Conservation (phyloP, 441 rosid species). For the Syzygium malaccense region DNA sequence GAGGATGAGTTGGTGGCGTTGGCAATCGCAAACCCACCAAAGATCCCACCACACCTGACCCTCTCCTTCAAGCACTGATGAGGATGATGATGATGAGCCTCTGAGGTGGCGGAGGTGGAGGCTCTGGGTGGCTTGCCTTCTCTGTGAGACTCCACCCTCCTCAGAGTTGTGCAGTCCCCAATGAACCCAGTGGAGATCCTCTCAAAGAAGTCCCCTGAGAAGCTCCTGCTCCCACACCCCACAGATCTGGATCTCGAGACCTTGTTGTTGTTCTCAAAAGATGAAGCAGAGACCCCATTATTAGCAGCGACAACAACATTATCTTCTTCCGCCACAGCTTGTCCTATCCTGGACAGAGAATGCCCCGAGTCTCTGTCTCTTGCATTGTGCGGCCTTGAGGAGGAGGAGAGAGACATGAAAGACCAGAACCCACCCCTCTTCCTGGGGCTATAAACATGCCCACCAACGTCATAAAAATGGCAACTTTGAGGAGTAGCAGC, state of each 20-base stretch:
- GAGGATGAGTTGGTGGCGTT: slow-evolving; percentile 36
- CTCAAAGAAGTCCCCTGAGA: slow-evolving; percentile 93
- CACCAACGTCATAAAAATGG: slow-evolving; percentile 27
- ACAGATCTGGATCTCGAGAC: slow-evolving; percentile 97
- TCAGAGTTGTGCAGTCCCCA: slow-evolving; percentile 75
- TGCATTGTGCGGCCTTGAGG: slow-evolving; percentile 26
- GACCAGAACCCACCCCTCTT: slow-evolving; percentile 84
- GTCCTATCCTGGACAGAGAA: slow-evolving; percentile 42
- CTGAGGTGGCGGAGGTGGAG: not conserved
- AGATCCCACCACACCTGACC: slow-evolving; percentile 83
- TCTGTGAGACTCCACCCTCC: slow-evolving; percentile 90
- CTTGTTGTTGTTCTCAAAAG: slow-evolving; percentile 71
- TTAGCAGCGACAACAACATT: slow-evolving; percentile 47
- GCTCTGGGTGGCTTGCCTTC: slow-evolving; percentile 50
- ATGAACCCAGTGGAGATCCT: slow-evolving; percentile 83
- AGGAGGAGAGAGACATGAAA: slow-evolving; percentile 48
- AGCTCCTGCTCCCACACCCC: slow-evolving; percentile 96
- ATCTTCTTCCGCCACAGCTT: slow-evolving; percentile 24
- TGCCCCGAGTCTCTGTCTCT: slow-evolving; percentile 10
- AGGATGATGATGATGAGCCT: not conserved
- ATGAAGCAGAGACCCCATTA: slow-evolving; percentile 27
- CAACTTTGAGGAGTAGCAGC: slow-evolving; percentile 32
- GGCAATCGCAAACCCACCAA: slow-evolving; percentile 80
- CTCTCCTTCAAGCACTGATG: slow-evolving; percentile 46
- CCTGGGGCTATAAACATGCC: slow-evolving; percentile 47